A percentile compares a stretch with the other conserved stretches of the same genome.
These are phyloP conservation scores for Hysterium pulicare DNA, from an alignment of 2,329 filamentous ascomycete genomes.

Conservation along the genomic window DNA sequence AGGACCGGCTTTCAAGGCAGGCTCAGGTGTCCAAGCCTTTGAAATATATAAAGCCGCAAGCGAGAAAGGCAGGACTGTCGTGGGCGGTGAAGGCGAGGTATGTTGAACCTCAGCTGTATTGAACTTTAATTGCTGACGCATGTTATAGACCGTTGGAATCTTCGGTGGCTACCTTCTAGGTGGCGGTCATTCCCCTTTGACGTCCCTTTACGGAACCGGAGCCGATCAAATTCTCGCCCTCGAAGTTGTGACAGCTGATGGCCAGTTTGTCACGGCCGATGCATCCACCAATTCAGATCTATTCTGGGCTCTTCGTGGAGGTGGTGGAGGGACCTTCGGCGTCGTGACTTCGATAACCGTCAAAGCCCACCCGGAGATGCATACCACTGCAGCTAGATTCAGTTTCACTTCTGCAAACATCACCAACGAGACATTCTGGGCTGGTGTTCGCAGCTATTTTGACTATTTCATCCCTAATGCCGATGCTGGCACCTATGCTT, in stretches of 20 bases:
- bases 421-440: constrained; percentile 24
- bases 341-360: constrained; percentile 3
- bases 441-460: constrained; percentile 27
- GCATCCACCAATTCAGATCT: constrained; percentile 1
- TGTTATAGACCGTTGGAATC: constrained; percentile 41
- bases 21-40: constrained; percentile 52
- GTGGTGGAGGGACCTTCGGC: constrained; percentile 8
- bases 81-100: constrained; percentile 48
- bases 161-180: constrained; percentile 44
- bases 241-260: constrained; percentile 31
- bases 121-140: constrained; percentile 31
- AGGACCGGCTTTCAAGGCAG: constrained; percentile 54
- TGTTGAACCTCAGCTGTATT: too few relatives aligned
- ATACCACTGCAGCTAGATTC: constrained; percentile 32
- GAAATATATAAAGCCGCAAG: constrained; percentile 53
- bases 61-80: constrained; percentile 46
- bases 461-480: constrained; percentile 23
- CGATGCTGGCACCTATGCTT: constrained; percentile 29
- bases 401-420: constrained; percentile 47
- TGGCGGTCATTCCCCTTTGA: constrained; percentile 55
- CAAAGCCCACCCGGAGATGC: constrained; percentile 31
- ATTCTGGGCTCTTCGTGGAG: constrained; percentile 7
- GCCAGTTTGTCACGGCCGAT: constrained; percentile 6
- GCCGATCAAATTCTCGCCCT: constrained; percentile 35
- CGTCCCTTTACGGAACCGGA: constrained; percentile 40